Conservation (phyloP, 2,329 filamentous ascomycete species). For the Periconia digitata region DNA sequence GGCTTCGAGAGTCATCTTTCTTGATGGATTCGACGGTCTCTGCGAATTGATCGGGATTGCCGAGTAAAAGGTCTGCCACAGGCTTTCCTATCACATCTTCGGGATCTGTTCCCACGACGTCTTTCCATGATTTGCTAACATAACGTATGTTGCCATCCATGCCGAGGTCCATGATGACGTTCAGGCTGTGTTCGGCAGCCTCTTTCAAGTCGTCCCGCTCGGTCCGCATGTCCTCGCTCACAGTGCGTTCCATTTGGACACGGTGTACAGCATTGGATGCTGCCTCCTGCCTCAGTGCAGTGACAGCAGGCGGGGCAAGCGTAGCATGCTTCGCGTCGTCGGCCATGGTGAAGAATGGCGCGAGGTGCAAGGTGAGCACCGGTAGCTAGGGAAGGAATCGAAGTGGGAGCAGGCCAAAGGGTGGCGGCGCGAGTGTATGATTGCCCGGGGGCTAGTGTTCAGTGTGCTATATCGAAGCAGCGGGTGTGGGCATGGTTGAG, state of each 20-base stretch:
- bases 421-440: conserved; percentile 14
- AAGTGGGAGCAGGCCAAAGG: conserved; percentile 5
- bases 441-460: conserved; percentile 32
- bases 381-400: conserved; percentile 1
- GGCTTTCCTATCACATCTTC: conserved; percentile 73
- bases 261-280: conserved; percentile 26
- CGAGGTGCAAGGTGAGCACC: background rate
- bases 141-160: conserved; percentile 89
- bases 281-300: conserved; percentile 46
- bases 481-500: conserved; percentile 38
- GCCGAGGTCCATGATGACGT: conserved; percentile 92
- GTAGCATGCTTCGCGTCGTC: conserved; percentile 30
- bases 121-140: conserved; percentile 94
- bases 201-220: conserved; percentile 92
- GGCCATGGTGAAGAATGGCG: conserved; percentile 22
- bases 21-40: conserved; percentile 81
- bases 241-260: conserved; percentile 59
- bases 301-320: conserved; percentile 48
- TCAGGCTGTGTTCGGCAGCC: conserved; percentile 93
- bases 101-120: conserved; percentile 80
- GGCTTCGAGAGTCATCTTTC: conserved; percentile 89
- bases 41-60: conserved; percentile 77
- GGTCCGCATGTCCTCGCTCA: conserved; percentile 88
- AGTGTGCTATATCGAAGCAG: conserved; percentile 30
- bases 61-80: conserved; percentile 79